Base-by-base conservation (phyloP, 257 asterid genomes). In the Fraxinus quadrangulata region DNA sequence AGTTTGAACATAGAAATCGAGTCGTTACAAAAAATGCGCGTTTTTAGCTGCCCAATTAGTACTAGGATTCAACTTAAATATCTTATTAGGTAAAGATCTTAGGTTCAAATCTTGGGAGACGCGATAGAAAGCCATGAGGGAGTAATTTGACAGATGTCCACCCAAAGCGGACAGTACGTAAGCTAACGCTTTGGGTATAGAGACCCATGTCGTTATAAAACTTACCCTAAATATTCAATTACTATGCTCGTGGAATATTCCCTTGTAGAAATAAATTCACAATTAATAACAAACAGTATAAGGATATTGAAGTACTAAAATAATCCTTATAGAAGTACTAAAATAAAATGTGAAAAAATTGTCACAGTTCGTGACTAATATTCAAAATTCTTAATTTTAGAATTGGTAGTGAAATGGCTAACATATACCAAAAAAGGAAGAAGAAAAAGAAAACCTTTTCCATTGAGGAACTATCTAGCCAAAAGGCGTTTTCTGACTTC, bases 391-490 rank as follows among this genome's bases (percentile, higher is more conserved):
- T 30, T n/a, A 73, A 36, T 42, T 47, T 54, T n/a, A 37, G 24
- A 65, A 59, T 70, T 67, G 8, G 23, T 67, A 71, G 56, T 54
- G 3, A 10, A 45, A 34, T 5, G 45, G 30, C 42, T 51, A 31
- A 63, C 11, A 42, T 56, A 36, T 0, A 21, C 40, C 76, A 66
- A 28, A 30, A 68, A 42, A 23, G 26, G 19, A 47, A 51, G 40
- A 56, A 56, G 12, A 63, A 39, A 83, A 79, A 71, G 76, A 72
- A 67, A 78, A 96, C 99, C 99, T 87, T 93, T 83, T 96, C 98
- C 26, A 83, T 88, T 13, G 98, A 92, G 83, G 98, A 92, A 86
- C 98, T 96, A 78, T 96, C 99, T 82, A 96, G 87, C 99, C 99
- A 96, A 84, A 93, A 96, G 17, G 97, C 89, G 87, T 93, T 87